Conservation (phyloP, 2,329 filamentous ascomycete species). For the Westerdykella ornata region DNA sequence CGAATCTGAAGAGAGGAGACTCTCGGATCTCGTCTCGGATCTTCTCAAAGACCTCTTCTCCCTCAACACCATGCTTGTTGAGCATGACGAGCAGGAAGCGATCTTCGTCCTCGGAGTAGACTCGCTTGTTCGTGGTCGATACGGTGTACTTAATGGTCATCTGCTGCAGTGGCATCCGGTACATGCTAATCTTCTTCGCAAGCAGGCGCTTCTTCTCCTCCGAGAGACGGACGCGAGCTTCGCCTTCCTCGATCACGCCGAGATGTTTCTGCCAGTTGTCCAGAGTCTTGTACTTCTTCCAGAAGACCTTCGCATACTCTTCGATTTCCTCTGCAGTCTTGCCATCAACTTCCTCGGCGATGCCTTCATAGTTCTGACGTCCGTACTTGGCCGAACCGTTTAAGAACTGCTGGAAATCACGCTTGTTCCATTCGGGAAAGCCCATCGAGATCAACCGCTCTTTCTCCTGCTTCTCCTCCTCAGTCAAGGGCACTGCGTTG, state of each 20-base stretch:
- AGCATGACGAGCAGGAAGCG: conserved; percentile 90
- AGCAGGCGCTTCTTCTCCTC: conserved; percentile 91
- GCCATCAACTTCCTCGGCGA: conserved; percentile 83
- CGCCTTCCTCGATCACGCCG: conserved; percentile 82
- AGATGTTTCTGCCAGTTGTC: conserved; percentile 84
- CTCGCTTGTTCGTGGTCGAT: conserved; percentile 98
- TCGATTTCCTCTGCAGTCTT: conserved; percentile 82
- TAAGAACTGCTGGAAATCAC: conserved; percentile 97
- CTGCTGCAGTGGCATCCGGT: conserved; percentile 94
- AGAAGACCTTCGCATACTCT: conserved; percentile 90
- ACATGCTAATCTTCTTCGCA: conserved; percentile 90
- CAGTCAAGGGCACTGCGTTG: conserved; percentile 77
- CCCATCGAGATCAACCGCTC: conserved; percentile 72
- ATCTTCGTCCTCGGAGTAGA: conserved; percentile 98
- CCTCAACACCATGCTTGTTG: conserved; percentile 86
- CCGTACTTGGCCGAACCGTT: conserved; percentile 93
- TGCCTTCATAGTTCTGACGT: conserved; percentile 74
- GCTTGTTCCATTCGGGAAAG: conserved; percentile 90
- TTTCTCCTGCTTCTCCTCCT: conserved; percentile 86
- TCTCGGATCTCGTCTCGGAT: conserved; percentile 97
- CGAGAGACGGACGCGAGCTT: conserved; percentile 80
- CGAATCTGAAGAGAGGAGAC: conserved; percentile 90
- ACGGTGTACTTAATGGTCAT: conserved; percentile 99
- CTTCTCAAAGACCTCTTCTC: conserved; percentile 81
- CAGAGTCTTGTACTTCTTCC: conserved; percentile 90